Base-by-base conservation (phyloP, 2,329 filamentous ascomycete species). In the Aspergillus candidus region DNA sequence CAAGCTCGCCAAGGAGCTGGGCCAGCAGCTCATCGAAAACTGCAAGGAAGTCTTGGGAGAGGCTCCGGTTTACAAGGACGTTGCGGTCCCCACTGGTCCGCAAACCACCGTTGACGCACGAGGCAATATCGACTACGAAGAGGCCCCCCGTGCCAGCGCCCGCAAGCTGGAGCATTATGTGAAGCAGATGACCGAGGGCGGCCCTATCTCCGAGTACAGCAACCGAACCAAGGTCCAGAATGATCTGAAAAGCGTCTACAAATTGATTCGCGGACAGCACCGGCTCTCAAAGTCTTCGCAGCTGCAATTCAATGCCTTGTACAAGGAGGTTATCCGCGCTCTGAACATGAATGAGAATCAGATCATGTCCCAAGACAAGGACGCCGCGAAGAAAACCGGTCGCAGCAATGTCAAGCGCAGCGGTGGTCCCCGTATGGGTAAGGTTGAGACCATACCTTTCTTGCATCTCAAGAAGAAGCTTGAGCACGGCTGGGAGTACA, bases 81-180 rank as follows among this genome's bases (percentile, higher is more conserved):
- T 98, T 40, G 82, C 85, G 15, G 69, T 97, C 34, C 93, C 93
- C 22, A 97, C 93, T 12, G 93, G 86, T 3, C 93, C 93, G 32
- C 84, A 88, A 54, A 94, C 94, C 11, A 89, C 83, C n/a, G 83
- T 98, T 40, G 91, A 97, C 65, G 82, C 85, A 44, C 87, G 88
- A 41, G 93, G 93, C 49, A 95, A 94, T 70, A 81, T 98, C 64
- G 86, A 87, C 61, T 98, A 95, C 65, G 78, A 90, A 61, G 93
- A 98, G 68, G 79, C 85, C 6, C 86, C 90, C 43, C 81, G 93
- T 43, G 76, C 86, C 30, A 94, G 88, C 65, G 93, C 91, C 66
- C 85, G 93, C 58, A 98, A 98, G 73, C 80, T 98, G 35, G 93
- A 98, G 72, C 91, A 97, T 68, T 98, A 98, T 60, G 93, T 98